phyloP scores from a whole-genome alignment of 306 rosid genomes.

The Purshia tridentata region DNA sequence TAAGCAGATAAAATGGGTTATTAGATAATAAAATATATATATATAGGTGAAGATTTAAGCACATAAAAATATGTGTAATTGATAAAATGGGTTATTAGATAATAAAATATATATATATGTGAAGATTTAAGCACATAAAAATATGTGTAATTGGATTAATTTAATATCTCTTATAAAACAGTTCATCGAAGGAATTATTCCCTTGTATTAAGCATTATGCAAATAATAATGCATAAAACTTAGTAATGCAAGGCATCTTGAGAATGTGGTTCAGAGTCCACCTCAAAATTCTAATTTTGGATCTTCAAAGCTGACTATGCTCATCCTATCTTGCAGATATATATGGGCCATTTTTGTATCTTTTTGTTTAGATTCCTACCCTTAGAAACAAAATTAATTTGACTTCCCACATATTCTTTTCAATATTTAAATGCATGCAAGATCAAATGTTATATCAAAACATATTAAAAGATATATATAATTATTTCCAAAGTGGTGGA shows the following conservation, averaged over 20 bases:
- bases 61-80: no score
- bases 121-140: no score
- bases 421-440: background rate
- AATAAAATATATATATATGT: no score
- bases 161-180: no score
- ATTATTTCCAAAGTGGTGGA: background rate
- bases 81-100: no score
- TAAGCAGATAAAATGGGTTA: no score
- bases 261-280: background rate
- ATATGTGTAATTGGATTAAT: no score
- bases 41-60: no score
- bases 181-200: no score
- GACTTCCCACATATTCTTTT: background rate
- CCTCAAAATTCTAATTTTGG: background rate
- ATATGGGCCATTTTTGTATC: slow-evolving; percentile 1
- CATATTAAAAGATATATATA: background rate
- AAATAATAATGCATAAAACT: background rate
- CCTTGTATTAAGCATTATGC: no score
- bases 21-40: no score
- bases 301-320: background rate
- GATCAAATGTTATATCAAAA: background rate
- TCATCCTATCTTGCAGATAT: background rate
- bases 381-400: slow-evolving; percentile 1
- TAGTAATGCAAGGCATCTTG: background rate
- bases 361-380: slow-evolving; percentile 9